These are phyloP conservation scores for Nothophytophthora sp. DNA, from an alignment of 352 stramenopile genomes.

Conservation along the genomic window DNA sequence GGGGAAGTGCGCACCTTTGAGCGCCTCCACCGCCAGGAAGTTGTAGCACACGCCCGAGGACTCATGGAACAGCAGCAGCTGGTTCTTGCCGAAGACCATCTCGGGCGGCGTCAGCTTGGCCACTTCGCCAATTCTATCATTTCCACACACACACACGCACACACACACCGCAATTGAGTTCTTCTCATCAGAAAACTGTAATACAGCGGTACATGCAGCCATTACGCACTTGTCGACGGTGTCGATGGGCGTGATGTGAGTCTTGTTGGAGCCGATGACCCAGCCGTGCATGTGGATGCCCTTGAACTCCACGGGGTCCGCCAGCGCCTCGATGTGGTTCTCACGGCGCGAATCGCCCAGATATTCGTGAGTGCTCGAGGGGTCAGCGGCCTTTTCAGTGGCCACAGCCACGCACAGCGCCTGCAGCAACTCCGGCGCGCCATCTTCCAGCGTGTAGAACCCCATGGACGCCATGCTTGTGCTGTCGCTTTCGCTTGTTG, in stretches of 20 bases:
- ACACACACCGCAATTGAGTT: too few relatives aligned
- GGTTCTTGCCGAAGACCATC: conserved; percentile 89
- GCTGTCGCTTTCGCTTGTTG: conserved; percentile 1
- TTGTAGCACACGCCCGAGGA: conserved; percentile 71
- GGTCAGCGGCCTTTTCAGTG: neutral
- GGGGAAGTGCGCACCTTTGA: conserved; percentile 76
- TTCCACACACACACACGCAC: conserved; percentile 4
- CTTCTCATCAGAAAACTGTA: too few relatives aligned
- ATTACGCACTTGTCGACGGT: conserved; percentile 64
- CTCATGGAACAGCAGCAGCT: conserved; percentile 75
- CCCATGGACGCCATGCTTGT: conserved; percentile 30
- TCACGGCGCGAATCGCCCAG: conserved; percentile 53
- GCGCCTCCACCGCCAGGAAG: conserved; percentile 74
- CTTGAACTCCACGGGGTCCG: conserved; percentile 69
- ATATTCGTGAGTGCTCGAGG: conserved; percentile 16
- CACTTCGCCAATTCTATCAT: conserved; percentile 50
- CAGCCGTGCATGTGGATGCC: conserved; percentile 63
- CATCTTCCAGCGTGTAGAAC: conserved; percentile 58
- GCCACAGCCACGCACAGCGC: conserved; percentile 34
- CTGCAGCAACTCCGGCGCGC: conserved; percentile 49
- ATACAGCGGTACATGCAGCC: too few relatives aligned
- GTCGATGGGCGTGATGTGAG: conserved; percentile 80
- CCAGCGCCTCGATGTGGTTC: conserved; percentile 37
- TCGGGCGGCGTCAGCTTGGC: conserved; percentile 77
- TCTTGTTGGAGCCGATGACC: conserved; percentile 81